These are phyloP conservation scores for Cercospora brassicicola DNA, from an alignment of 2,329 filamentous ascomycete genomes.

Conservation along the genomic window DNA sequence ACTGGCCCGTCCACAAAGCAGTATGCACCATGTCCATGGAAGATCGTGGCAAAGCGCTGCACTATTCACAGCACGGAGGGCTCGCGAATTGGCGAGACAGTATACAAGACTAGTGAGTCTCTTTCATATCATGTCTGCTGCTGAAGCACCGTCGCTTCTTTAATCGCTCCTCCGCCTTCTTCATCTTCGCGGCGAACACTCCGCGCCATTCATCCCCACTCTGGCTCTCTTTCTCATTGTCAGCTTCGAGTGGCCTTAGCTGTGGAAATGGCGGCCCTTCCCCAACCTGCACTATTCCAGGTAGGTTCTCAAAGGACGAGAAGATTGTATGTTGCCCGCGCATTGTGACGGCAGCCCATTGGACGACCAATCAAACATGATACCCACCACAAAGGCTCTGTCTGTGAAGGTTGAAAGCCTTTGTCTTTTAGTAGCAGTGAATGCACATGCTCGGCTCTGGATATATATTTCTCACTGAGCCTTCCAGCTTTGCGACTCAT, in stretches of 20 bases:
- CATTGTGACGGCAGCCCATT: neutral
- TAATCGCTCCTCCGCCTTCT: constrained; percentile 9
- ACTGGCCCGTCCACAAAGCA: constrained; percentile 30
- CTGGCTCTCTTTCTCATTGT: constrained; percentile 6
- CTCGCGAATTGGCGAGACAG: constrained; percentile 17
- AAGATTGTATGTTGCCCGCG: constrained; percentile 36
- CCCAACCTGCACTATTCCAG: no score
- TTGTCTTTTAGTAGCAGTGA: neutral
- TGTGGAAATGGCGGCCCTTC: no score
- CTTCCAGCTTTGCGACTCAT: neutral
- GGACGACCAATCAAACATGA: neutral
- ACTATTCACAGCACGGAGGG: constrained; percentile 21
- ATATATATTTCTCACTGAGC: neutral
- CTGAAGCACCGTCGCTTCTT: neutral
- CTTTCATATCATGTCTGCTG: neutral
- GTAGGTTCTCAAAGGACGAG: neutral
- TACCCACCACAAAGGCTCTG: neutral
- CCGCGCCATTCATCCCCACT: constrained; percentile 12
- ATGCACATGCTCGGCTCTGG: neutral
- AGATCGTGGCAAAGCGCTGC: constrained; percentile 27
- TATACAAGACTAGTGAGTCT: neutral
- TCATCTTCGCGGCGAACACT: constrained; percentile 11
- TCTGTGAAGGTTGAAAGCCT: neutral
- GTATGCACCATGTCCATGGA: constrained; percentile 27
- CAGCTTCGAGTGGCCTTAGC: neutral